Evolutionary conservation across 305 asterid species (phyloP).

Genomic region (Fraxinus baroniana): DNA sequence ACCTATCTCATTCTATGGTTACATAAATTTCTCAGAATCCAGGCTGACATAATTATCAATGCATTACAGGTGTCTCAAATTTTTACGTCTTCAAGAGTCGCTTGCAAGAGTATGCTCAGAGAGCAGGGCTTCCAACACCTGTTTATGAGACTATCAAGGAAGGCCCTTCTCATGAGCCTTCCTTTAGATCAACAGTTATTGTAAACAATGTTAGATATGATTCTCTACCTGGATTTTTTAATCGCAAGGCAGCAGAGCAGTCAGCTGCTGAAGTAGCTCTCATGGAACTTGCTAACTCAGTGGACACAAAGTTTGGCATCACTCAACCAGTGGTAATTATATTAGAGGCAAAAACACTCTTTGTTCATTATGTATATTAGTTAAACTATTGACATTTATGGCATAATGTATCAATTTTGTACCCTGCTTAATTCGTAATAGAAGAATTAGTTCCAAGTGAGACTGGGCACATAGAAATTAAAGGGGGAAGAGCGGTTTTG

Average conservation of each 20-base stretch:
- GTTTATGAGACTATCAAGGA: slow-evolving; percentile 78
- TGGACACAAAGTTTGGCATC: slow-evolving; percentile 44
- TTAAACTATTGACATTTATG: not conserved
- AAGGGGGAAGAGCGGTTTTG: not conserved
- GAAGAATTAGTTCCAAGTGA: not conserved
- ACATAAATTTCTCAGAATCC: not conserved
- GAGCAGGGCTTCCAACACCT: slow-evolving; percentile 70
- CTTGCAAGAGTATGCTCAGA: slow-evolving; percentile 90
- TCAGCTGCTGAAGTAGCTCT: slow-evolving; percentile 99
- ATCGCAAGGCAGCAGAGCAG: slow-evolving; percentile 96
- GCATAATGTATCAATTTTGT: not conserved
- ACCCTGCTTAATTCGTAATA: not conserved
- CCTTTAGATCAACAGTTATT: slow-evolving; percentile 70
- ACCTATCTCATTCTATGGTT: not conserved
- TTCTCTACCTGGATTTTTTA: slow-evolving; percentile 86
- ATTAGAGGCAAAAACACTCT: slow-evolving; percentile 2
- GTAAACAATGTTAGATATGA: slow-evolving; percentile 63
- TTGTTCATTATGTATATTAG: not conserved
- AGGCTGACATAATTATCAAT: slow-evolving; percentile 7
- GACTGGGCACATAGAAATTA: not conserved
- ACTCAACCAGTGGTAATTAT: slow-evolving; percentile 77
- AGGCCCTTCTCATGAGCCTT: slow-evolving; percentile 93
- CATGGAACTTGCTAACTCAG: slow-evolving; percentile 49
- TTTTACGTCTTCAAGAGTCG: slow-evolving; percentile 93
- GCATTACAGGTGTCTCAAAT: slow-evolving; percentile 61